Evolutionary conservation across 495 filamentous ascomycete genomes (phyloP).

Genomic region (Sphaerosporella brunnea): DNA sequence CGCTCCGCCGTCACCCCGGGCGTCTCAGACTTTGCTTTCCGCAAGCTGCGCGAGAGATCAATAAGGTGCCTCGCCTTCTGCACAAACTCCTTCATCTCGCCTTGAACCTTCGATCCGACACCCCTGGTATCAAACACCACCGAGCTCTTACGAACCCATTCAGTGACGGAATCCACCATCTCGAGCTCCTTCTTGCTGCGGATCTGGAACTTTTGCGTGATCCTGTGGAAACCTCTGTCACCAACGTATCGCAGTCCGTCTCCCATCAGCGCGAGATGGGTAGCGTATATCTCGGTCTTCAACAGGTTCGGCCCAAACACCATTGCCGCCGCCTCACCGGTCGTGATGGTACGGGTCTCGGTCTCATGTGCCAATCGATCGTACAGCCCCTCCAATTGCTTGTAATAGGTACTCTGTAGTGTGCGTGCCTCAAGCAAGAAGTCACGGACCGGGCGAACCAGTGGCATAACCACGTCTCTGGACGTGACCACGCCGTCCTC

Average conservation of each 20-base stretch:
- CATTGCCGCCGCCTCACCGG: slow-evolving; percentile 14
- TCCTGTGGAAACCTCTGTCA: slow-evolving; percentile 19
- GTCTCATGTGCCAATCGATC: slow-evolving; percentile 10
- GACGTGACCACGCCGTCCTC: not conserved
- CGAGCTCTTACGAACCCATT: slow-evolving; percentile 10
- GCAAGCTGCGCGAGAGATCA: slow-evolving; percentile 40
- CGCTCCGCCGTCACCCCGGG: slow-evolving; percentile 28
- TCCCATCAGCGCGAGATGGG: slow-evolving; percentile 22
- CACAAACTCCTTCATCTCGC: slow-evolving; percentile 39
- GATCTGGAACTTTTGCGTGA: slow-evolving; percentile 18
- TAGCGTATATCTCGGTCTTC: slow-evolving; percentile 18
- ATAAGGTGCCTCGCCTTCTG: slow-evolving; percentile 47
- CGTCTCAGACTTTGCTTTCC: slow-evolving; percentile 27
- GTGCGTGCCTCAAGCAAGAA: slow-evolving; percentile 7
- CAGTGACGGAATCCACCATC: slow-evolving; percentile 18
- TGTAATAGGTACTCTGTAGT: slow-evolving; percentile 8
- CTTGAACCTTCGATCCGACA: not conserved
- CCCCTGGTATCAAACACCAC: slow-evolving; percentile 1
- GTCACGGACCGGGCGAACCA: slow-evolving; percentile 11
- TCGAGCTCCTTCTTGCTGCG: slow-evolving; percentile 14
- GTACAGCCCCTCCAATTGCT: slow-evolving; percentile 12
- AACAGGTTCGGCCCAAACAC: slow-evolving; percentile 12
- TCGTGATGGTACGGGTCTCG: slow-evolving; percentile 11
- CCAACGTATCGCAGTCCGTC: slow-evolving; percentile 17
- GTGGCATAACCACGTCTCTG: slow-evolving; percentile 2